Evolutionary conservation across 2,329 filamentous ascomycete genomes (phyloP), one percentile per base, ranked within the genome.

Genomic region (Cercospora janseana): DNA sequence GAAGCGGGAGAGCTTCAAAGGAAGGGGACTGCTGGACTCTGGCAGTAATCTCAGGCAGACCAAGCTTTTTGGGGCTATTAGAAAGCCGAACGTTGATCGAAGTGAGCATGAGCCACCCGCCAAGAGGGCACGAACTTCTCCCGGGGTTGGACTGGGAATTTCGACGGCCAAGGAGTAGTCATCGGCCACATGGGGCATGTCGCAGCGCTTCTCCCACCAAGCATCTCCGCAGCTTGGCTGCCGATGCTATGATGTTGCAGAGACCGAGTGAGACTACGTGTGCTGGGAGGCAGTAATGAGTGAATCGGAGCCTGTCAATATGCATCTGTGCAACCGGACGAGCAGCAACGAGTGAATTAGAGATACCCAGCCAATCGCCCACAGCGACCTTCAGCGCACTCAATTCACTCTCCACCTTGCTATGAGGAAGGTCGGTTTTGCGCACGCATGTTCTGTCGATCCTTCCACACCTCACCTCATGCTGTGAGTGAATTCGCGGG

Each of bases 61-160:
- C 29, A 85, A 81, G 64, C 67, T 86, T 4, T 84, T 82, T 61
- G 82, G 81, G 1, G 74, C 79, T 27, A 75, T 85, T 21, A 80
- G 75, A 59, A 86, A 86, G 66, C 65, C 73, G 10, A 72, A 73
- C 34, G 63, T 72, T 47, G 70, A 73, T 6, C 66, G 69, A 16
- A 56, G 46, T 46, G 60, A 60, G 24, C 55, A 57, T 35, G 55
- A 51, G 64, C 66, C 61, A 60, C 61, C 69, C 20, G 63, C 69
- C 10, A 84, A 83, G 69, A 78, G 77, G 61, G 67, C 74, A 21
- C 75, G 76, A 56, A 63, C 71, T 50, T 28, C 71, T 49, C 69
- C 70, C 47, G 50, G 48, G 8, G 54, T 65, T 13, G 63, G 63
- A 4, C 43, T 64, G 42, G 63, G 63, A 8, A 65, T 65, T 43